These are phyloP conservation scores for Tylopilus microsporus DNA, from an alignment of 1,284 basidiomycete genomes.

Conservation along the genomic window DNA sequence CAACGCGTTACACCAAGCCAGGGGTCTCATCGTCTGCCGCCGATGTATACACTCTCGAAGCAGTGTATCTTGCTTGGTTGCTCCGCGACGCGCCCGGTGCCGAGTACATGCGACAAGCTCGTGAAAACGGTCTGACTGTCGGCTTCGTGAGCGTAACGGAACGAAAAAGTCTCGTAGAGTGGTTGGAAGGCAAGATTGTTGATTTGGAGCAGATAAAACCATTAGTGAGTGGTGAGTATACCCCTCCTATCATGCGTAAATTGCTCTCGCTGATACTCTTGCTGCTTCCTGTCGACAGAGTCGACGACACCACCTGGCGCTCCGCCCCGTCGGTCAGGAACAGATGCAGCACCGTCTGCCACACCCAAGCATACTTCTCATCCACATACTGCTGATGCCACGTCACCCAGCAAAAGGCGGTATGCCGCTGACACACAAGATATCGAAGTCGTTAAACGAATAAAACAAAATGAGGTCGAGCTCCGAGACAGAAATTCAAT, in stretches of 20 bases:
- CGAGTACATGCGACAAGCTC: slow-evolving; percentile 11
- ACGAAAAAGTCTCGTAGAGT: too few species aligned
- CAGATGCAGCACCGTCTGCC: slow-evolving; percentile 30
- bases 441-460: slow-evolving; percentile 78
- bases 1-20: too few species aligned
- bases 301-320: slow-evolving; percentile 64
- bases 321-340: slow-evolving; percentile 45
- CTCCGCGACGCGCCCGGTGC: slow-evolving; percentile 54
- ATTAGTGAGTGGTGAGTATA: too few species aligned
- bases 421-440: slow-evolving; percentile 78
- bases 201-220: too few species aligned
- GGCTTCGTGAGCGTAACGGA: slow-evolving; percentile 61
- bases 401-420: slow-evolving; percentile 61
- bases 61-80: slow-evolving; percentile 77
- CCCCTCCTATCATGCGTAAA: too few species aligned
- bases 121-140: slow-evolving; percentile 65
- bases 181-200: too few species aligned
- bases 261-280: too few species aligned
- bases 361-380: slow-evolving; percentile 34
- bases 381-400: slow-evolving; percentile 34
- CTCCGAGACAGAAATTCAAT: slow-evolving; percentile 72
- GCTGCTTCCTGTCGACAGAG: slow-evolving; percentile 33
- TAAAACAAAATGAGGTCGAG: slow-evolving; percentile 69
- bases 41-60: too few species aligned
- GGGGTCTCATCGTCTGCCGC: too few species aligned